phyloP scores from a whole-genome alignment of 1,284 basidiomycete species.

The Phaffia rhodozyma region DNA sequence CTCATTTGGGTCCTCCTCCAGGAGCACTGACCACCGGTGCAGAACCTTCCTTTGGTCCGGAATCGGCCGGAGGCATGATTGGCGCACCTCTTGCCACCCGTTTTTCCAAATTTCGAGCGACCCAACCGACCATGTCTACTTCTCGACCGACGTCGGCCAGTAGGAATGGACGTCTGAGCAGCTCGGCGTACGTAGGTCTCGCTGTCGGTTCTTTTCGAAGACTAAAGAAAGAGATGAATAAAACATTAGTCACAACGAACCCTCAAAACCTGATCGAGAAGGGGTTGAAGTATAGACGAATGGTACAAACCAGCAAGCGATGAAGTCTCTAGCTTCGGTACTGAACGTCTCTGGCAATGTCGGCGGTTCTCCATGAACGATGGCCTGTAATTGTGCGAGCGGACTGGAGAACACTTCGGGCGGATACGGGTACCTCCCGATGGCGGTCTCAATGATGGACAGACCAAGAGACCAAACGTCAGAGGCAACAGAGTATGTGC shows the following conservation, averaged over 20 bases:
- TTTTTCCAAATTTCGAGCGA: conserved; percentile 47
- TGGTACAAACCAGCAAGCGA: conserved; percentile 38
- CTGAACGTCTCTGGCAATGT: conserved; percentile 51
- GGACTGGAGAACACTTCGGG: conserved; percentile 98
- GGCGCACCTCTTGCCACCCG: conserved; percentile 7
- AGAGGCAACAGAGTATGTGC: conserved; percentile 90
- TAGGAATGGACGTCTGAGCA: conserved; percentile 68
- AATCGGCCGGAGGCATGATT: not conserved
- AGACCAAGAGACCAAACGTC: conserved; percentile 98
- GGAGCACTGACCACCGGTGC: too few relatives aligned
- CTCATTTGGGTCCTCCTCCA: not conserved
- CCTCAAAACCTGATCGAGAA: conserved; percentile 37
- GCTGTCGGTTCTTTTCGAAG: conserved; percentile 63
- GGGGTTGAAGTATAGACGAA: not conserved
- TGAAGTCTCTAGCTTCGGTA: conserved; percentile 39
- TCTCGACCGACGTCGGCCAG: conserved; percentile 43
- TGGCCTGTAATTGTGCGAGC: conserved; percentile 89
- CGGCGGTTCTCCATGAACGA: conserved; percentile 88
- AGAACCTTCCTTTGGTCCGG: not conserved
- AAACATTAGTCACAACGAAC: not conserved
- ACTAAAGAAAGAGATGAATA: conserved; percentile 38
- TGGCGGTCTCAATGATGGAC: conserved; percentile 82
- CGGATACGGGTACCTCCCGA: conserved; percentile 91
- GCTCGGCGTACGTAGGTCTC: conserved; percentile 71
- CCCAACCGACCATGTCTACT: conserved; percentile 77